phyloP scores from a whole-genome alignment of 2,329 filamentous ascomycete species.

The Sporothrix protearum region DNA sequence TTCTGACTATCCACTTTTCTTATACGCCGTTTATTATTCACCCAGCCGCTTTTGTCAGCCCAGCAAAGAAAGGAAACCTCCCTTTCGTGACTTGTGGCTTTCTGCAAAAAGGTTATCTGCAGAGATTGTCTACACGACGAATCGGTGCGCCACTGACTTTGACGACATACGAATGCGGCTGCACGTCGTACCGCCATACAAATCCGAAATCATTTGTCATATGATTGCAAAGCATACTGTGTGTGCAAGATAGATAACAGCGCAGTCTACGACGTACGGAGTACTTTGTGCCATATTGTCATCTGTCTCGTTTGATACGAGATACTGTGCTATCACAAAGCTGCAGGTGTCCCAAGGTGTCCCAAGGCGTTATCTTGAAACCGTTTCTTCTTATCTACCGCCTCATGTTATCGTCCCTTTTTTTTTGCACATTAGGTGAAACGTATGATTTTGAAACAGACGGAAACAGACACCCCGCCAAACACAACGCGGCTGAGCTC shows the following conservation, averaged over 20 bases:
- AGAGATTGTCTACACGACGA: background rate
- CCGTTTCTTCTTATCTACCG: background rate
- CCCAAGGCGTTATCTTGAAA: background rate
- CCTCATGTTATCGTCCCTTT: background rate
- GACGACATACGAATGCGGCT: background rate
- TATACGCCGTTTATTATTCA: background rate
- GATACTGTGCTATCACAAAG: background rate
- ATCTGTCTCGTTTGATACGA: background rate
- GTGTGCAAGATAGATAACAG: too few relatives aligned
- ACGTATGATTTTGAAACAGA: conserved; percentile 4
- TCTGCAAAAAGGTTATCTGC: background rate
- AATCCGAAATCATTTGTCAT: background rate
- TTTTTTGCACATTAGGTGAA: background rate
- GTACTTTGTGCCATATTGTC: background rate
- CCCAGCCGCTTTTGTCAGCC: background rate
- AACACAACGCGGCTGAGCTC: background rate
- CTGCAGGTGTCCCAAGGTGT: background rate
- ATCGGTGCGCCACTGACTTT: too few relatives aligned
- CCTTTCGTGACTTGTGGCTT: background rate
- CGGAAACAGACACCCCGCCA: background rate
- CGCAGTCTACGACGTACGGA: too few relatives aligned
- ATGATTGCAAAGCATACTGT: background rate
- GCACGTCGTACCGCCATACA: background rate
- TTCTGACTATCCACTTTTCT: background rate
- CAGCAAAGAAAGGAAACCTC: background rate